Conservation (phyloP, 2,329 filamentous ascomycete genomes). For the Cytospora piceae region DNA sequence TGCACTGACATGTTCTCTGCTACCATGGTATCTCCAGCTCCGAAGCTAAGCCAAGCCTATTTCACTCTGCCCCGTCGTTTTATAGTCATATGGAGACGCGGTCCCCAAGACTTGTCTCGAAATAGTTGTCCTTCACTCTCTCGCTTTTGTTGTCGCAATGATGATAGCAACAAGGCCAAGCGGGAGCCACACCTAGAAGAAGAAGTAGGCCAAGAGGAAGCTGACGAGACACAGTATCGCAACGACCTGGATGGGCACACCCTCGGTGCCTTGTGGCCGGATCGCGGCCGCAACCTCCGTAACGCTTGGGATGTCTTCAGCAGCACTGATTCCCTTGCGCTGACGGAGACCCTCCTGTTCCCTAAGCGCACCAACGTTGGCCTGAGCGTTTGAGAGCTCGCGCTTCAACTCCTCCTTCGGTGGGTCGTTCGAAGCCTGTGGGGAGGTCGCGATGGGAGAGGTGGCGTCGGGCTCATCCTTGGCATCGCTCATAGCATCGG, state of each 20-base stretch:
- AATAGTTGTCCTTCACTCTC: not conserved
- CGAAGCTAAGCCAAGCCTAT: conserved; percentile 3
- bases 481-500: conserved; percentile 31
- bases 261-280: conserved; percentile 62
- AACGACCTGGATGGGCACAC: conserved; percentile 84
- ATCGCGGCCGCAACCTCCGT: conserved; percentile 54
- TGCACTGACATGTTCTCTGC: not conserved
- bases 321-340: conserved; percentile 62
- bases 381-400: conserved; percentile 58
- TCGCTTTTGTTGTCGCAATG: not conserved
- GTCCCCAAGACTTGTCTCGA: not conserved
- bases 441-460: conserved; percentile 33
- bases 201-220: conserved; percentile 93
- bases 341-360: conserved; percentile 76
- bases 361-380: conserved; percentile 70
- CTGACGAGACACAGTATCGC: conserved; percentile 83
- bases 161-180: conserved; percentile 5
- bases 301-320: conserved; percentile 39
- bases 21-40: conserved; percentile 22
- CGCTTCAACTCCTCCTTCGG: conserved; percentile 38
- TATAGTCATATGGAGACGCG: not conserved
- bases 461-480: conserved; percentile 32
- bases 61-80: conserved; percentile 1
- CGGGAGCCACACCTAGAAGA: conserved; percentile 67
- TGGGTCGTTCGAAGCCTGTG: conserved; percentile 31